Conservation (phyloP, 208 protist species). For the Angomonas ambiguus region DNA sequence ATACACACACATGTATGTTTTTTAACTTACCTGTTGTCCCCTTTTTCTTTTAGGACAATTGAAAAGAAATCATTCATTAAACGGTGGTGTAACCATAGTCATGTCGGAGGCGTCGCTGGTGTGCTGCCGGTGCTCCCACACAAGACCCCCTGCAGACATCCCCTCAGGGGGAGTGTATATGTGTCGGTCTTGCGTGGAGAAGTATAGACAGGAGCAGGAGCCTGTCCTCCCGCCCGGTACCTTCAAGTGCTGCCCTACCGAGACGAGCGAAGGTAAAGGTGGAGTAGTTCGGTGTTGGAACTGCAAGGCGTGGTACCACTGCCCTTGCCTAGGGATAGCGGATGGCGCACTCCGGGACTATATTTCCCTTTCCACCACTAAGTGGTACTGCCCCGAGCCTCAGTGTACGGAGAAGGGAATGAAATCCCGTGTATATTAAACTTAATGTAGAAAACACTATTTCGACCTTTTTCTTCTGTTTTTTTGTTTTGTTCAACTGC, state of each 20-base stretch:
- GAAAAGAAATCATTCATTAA: no score
- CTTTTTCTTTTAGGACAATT: no score
- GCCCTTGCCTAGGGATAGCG: slow-evolving; percentile 55
- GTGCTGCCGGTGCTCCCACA: slow-evolving; percentile 26
- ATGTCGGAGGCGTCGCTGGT: not conserved
- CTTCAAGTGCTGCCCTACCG: slow-evolving; percentile 81
- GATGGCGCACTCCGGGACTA: slow-evolving; percentile 49
- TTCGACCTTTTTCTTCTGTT: not conserved
- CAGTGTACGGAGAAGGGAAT: slow-evolving; percentile 64
- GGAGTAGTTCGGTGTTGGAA: slow-evolving; percentile 66
- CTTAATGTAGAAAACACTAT: not conserved
- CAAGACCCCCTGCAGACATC: not conserved
- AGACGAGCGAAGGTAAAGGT: slow-evolving; percentile 45
- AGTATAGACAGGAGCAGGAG: slow-evolving; percentile 14
- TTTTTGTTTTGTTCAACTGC: not conserved
- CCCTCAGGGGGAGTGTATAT: slow-evolving; percentile 65
- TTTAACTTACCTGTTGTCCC: no score
- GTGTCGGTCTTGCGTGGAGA: slow-evolving; percentile 40
- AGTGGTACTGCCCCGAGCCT: slow-evolving; percentile 80
- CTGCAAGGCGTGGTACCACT: slow-evolving; percentile 80
- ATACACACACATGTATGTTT: no score
- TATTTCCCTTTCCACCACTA: slow-evolving; percentile 65
- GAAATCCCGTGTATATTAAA: slow-evolving; percentile 32
- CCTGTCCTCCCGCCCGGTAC: slow-evolving; percentile 58
- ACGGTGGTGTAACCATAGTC: not conserved